Evolutionary conservation across 2,329 filamentous ascomycete species (phyloP).

Genomic region (Amylocarpus encephaloides): DNA sequence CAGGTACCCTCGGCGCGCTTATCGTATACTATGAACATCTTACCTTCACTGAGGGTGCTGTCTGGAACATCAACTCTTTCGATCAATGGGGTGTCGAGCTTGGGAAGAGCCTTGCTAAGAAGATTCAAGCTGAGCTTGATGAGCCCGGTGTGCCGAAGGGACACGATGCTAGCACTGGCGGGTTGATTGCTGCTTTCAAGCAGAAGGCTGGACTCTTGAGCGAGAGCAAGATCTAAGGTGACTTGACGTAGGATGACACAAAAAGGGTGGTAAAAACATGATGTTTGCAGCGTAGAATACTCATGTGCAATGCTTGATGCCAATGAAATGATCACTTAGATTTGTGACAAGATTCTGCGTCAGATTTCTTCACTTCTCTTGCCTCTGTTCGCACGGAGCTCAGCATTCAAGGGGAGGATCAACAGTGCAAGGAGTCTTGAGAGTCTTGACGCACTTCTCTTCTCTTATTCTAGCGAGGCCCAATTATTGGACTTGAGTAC

Average conservation of each 20-base stretch:
- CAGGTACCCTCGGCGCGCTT: conserved; percentile 83
- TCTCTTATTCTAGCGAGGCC: too few relatives aligned
- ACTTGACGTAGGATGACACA: neutral
- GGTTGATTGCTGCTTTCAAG: conserved; percentile 91
- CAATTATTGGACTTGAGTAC: too few relatives aligned
- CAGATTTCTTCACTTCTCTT: too few relatives aligned
- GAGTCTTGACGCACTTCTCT: too few relatives aligned
- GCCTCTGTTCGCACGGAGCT: too few relatives aligned
- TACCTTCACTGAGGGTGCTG: conserved; percentile 92
- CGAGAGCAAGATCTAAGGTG: conserved; percentile 10
- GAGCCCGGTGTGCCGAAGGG: conserved; percentile 60
- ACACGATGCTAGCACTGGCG: conserved; percentile 84
- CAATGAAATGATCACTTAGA: too few relatives aligned
- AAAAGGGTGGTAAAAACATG: neutral
- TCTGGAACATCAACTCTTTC: conserved; percentile 99
- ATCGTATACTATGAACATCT: conserved; percentile 99
- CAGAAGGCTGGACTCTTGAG: conserved; percentile 37
- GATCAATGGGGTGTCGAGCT: conserved; percentile 99
- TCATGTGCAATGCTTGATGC: neutral
- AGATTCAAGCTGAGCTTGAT: conserved; percentile 81
- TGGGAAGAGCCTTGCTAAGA: conserved; percentile 93
- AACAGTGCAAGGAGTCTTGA: too few relatives aligned
- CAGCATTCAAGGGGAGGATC: too few relatives aligned
- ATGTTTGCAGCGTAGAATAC: neutral
- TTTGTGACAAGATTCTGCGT: too few relatives aligned